Conservation (phyloP, 176 grass and related monocot genomes). For the Typha latifolia region DNA sequence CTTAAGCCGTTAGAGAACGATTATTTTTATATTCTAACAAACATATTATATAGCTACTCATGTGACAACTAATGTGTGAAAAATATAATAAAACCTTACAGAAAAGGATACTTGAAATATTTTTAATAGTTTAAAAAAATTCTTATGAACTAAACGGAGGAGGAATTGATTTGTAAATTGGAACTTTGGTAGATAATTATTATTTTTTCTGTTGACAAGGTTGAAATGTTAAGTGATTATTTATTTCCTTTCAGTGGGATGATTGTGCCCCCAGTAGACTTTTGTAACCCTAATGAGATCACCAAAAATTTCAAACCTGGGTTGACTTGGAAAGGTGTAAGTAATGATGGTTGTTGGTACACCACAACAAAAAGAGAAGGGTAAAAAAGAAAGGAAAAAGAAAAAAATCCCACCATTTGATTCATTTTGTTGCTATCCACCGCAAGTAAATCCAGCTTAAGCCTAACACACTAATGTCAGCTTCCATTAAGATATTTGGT, state of each 20-base stretch:
- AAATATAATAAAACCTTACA: too few relatives aligned
- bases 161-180: too few relatives aligned
- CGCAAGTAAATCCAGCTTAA: constrained; percentile 19
- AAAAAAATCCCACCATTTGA: constrained; percentile 13
- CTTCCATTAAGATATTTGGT: constrained; percentile 13
- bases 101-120: too few relatives aligned
- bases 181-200: too few relatives aligned
- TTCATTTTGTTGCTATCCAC: constrained; percentile 11
- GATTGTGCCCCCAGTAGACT: constrained; percentile 18
- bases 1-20: too few relatives aligned
- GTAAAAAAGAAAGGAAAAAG: neutral
- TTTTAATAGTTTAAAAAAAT: too few relatives aligned
- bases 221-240: too few relatives aligned
- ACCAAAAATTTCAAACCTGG: constrained; percentile 9
- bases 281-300: constrained; percentile 13
- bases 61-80: too few relatives aligned
- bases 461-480: constrained; percentile 18
- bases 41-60: too few relatives aligned
- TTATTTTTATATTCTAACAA: too few relatives aligned
- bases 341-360: constrained; percentile 27
- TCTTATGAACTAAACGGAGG: too few relatives aligned
- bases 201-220: too few relatives aligned
- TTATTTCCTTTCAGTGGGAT: neutral
- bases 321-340: constrained; percentile 23
- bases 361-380: neutral